Evolutionary conservation across 352 stramenopile genomes (phyloP), one percentile per base, ranked within the genome.

Genomic region (Hyaloperonospora arabidopsidis): DNA sequence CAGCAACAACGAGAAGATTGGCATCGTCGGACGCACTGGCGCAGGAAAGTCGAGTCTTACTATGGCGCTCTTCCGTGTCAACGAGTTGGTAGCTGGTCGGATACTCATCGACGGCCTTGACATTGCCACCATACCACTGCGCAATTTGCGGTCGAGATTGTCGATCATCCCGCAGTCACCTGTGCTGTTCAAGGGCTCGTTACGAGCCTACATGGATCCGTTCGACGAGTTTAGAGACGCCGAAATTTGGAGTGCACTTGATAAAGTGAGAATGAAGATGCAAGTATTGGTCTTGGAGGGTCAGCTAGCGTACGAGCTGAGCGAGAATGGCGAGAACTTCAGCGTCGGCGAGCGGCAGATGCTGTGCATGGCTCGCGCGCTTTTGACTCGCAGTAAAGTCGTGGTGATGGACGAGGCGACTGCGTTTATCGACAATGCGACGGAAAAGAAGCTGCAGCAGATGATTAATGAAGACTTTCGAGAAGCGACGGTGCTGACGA

Each of bases 331-430:
- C 18, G 38, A 44, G 12, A 44, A 44, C 15, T 44, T 44, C 18
- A 44, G 38, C n/a, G 38, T 44, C 1, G 38, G 38, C 4, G 29
- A 54, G 49, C 29, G 36, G 38, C 15, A 36, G 10, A 28, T 34
- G 36, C 23, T 54, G 36, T 52, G 46, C 25, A 52, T 52, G 46
- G 46, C 46, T 29, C 46, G 46, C 18, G 93, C 93, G 13, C 65
- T 98, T 40, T 61, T 98, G 6, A 74, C 73, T 14, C 75, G 89
- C 29, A 86, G 82, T 25, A 50, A 54, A 23, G 89, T 98, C 40
- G 63, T 98, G 14, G 67, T 98, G 5, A 93, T 98, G 73, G 95
- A 98, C 56, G 95, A 98, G 69, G 92, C 91, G 1, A 60, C 46
- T 12, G 45, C 54, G 17, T 54, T 45, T 13, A 54, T 54, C 14